Percentiles rank a stretch among this genome's conserved stretches.
phyloP scores from a whole-genome alignment of 345 rosid genomes.

The Heritiera fomes region DNA sequence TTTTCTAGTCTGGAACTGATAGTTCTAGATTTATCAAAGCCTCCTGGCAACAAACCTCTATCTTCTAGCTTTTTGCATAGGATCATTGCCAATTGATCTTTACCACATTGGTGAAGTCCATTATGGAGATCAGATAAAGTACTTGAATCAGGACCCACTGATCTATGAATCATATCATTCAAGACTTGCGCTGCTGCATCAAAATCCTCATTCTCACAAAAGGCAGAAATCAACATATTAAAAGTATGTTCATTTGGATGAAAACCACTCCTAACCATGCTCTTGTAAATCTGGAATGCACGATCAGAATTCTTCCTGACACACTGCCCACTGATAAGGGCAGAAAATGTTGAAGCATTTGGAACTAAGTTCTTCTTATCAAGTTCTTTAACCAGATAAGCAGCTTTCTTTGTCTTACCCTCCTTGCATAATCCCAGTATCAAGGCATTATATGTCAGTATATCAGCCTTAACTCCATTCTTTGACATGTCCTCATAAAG shows the following conservation, averaged over 20 bases:
- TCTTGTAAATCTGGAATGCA: slow-evolving; percentile 65
- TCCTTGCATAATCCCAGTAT: slow-evolving; percentile 77
- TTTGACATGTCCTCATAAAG: slow-evolving; percentile 70
- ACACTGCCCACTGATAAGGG: slow-evolving; percentile 79
- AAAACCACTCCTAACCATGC: slow-evolving; percentile 69
- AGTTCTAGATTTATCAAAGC: slow-evolving; percentile 27
- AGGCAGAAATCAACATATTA: slow-evolving; percentile 47
- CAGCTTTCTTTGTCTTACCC: slow-evolving; percentile 93
- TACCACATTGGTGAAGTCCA: slow-evolving; percentile 55
- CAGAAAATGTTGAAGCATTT: slow-evolving; percentile 74
- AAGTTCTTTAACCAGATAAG: slow-evolving; percentile 69
- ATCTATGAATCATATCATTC: slow-evolving; percentile 57
- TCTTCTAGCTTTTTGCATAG: slow-evolving; percentile 47
- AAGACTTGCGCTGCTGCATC: slow-evolving; percentile 66
- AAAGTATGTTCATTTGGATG: slow-evolving; percentile 60
- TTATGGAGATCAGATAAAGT: slow-evolving; percentile 40
- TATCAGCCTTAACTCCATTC: slow-evolving; percentile 56
- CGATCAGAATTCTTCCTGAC: slow-evolving; percentile 63
- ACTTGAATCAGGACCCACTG: slow-evolving; percentile 43
- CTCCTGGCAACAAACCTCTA: slow-evolving; percentile 37
- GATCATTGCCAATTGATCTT: slow-evolving; percentile 46
- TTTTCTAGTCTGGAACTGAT: slow-evolving; percentile 18
- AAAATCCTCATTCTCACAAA: slow-evolving; percentile 57
- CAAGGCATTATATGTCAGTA: slow-evolving; percentile 77
- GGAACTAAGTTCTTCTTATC: slow-evolving; percentile 67